These are phyloP conservation scores for Arthrobotrys iridis DNA, from an alignment of 2,329 filamentous ascomycete genomes.

Conservation along the genomic window DNA sequence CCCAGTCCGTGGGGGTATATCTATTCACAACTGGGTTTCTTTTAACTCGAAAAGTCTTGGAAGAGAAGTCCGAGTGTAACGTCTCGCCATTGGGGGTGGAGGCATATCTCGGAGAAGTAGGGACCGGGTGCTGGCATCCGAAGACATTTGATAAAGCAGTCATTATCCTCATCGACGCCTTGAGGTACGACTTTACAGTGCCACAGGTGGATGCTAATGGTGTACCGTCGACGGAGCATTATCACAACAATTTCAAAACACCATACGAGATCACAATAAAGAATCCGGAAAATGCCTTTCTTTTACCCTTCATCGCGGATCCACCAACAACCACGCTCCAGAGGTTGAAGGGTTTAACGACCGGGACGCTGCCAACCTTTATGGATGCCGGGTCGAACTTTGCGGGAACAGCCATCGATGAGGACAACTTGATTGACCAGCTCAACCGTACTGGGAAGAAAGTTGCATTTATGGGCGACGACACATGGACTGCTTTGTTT, in stretches of 20 bases:
- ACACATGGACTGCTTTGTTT: slow-evolving; percentile 95
- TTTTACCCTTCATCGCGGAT: slow-evolving; percentile 95
- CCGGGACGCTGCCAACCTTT: slow-evolving; percentile 93
- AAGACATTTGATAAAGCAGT: slow-evolving; percentile 93
- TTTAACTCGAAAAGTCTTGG: slow-evolving; percentile 82
- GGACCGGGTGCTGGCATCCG: slow-evolving; percentile 84
- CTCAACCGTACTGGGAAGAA: slow-evolving; percentile 74
- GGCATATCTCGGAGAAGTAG: slow-evolving; percentile 38
- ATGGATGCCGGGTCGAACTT: slow-evolving; percentile 95
- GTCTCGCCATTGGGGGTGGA: slow-evolving; percentile 71
- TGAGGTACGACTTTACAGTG: slow-evolving; percentile 96
- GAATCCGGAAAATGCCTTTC: slow-evolving; percentile 81
- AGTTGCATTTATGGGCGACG: slow-evolving; percentile 94
- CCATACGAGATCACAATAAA: slow-evolving; percentile 82
- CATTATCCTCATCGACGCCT: slow-evolving; percentile 87
- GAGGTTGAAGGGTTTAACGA: slow-evolving; percentile 90
- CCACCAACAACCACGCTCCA: slow-evolving; percentile 94
- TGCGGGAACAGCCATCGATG: slow-evolving; percentile 91
- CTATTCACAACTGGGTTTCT: slow-evolving; percentile 96
- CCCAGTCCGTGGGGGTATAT: slow-evolving; percentile 83
- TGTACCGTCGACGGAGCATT: slow-evolving; percentile 68
- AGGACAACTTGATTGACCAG: slow-evolving; percentile 80
- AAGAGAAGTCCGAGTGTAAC: slow-evolving; percentile 77
- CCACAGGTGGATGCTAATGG: slow-evolving; percentile 69
- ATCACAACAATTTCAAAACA: slow-evolving; percentile 87